phyloP scores from a whole-genome alignment of 2,329 filamentous ascomycete genomes.

The Trichoderma sp. region DNA sequence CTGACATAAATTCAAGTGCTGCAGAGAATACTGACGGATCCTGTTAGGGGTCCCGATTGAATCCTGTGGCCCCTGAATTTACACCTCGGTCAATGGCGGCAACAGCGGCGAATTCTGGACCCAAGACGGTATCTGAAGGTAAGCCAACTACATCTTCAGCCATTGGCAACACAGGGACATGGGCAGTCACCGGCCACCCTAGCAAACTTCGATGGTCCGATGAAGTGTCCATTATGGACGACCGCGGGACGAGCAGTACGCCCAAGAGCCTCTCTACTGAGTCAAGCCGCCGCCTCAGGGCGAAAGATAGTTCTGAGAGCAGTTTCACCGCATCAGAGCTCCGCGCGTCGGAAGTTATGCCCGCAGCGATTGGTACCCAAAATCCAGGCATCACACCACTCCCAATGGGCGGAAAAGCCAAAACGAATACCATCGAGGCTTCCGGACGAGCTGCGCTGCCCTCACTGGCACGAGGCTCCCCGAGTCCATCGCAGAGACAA shows the following conservation, averaged over 20 bases:
- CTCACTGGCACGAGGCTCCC: background rate
- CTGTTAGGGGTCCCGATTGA: constrained; percentile 53
- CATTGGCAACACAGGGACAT: background rate
- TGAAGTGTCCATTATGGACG: constrained; percentile 28
- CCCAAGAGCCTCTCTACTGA: background rate
- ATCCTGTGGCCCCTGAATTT: constrained; percentile 57
- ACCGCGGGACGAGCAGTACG: background rate
- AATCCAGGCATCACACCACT: background rate
- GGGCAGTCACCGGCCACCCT: background rate
- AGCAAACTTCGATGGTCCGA: constrained; percentile 33
- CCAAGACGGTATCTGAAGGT: background rate
- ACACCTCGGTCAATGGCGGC: constrained; percentile 43
- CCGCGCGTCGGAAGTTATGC: constrained; percentile 26
- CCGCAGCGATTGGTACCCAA: background rate
- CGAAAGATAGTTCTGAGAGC: background rate
- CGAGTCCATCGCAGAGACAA: background rate
- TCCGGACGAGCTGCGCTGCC: background rate
- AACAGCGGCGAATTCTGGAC: background rate
- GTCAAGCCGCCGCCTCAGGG: background rate
- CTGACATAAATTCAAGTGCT: constrained; percentile 37
- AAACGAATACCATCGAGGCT: background rate
- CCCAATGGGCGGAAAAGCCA: background rate
- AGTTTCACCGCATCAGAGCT: constrained; percentile 13
- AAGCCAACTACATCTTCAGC: background rate
- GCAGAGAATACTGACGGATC: constrained; percentile 22